phyloP scores from a whole-genome alignment of 306 rosid genomes.

The Pueraria montana region DNA sequence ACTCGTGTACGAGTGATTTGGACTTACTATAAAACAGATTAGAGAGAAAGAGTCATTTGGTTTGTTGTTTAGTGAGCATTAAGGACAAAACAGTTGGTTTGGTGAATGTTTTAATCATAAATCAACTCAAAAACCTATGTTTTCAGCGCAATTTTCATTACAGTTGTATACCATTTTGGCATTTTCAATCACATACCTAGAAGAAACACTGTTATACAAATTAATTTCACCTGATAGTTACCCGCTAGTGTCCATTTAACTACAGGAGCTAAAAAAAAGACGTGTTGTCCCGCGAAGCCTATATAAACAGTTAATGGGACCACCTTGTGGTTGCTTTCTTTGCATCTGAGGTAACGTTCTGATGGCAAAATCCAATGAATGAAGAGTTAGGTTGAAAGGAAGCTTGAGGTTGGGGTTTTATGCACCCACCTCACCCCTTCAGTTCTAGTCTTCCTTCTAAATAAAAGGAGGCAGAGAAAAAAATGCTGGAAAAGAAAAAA shows the following conservation, averaged over 20 bases:
- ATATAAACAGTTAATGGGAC: conserved; percentile 48
- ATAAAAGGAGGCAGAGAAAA: conserved; percentile 38
- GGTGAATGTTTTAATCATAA: conserved; percentile 27
- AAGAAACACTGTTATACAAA: conserved; percentile 44
- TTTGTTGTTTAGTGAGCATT: neutral
- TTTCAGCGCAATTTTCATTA: neutral
- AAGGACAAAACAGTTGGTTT: neutral
- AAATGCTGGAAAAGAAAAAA: conserved; percentile 1
- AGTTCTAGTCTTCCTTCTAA: conserved; percentile 45
- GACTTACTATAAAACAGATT: neutral
- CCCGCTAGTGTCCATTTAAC: conserved; percentile 33
- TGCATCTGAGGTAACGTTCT: conserved; percentile 53
- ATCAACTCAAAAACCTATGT: neutral
- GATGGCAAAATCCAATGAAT: conserved; percentile 60
- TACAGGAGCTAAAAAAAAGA: conserved; percentile 4
- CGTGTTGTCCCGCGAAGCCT: conserved; percentile 24
- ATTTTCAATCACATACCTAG: conserved; percentile 22
- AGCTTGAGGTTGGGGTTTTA: conserved; percentile 49
- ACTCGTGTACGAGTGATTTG: neutral
- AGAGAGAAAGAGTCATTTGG: neutral
- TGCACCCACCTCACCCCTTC: conserved; percentile 43
- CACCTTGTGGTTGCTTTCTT: conserved; percentile 59
- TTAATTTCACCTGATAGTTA: conserved; percentile 35
- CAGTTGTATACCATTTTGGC: neutral
- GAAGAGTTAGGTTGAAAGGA: conserved; percentile 51